A percentile compares a stretch with the other conserved stretches of the same genome.
phyloP scores from a whole-genome alignment of 371 early-diverging fungal genomes.

The Syncephalastrum sp. region DNA sequence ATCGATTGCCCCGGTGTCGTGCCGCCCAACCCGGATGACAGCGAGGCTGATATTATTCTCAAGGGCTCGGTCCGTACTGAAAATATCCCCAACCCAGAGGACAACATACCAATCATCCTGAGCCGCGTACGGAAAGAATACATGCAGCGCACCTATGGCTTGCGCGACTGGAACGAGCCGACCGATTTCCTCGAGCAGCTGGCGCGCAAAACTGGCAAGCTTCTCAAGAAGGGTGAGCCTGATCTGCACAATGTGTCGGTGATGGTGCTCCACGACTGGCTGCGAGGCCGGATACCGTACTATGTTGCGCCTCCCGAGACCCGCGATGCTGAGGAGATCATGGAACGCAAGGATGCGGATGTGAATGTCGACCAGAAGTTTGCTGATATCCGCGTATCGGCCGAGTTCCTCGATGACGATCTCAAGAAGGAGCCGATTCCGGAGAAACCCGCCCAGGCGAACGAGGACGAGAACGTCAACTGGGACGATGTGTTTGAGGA shows the following conservation, averaged over 20 bases:
- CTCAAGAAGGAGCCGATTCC: constrained; percentile 58
- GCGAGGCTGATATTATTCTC: constrained; percentile 95
- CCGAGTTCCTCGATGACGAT: constrained; percentile 78
- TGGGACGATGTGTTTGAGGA: constrained; percentile 91
- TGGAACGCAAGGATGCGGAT: constrained; percentile 37
- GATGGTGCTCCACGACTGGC: constrained; percentile 99
- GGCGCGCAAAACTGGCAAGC: constrained; percentile 88
- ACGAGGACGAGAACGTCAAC: constrained; percentile 56
- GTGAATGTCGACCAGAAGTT: constrained; percentile 78
- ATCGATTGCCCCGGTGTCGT: constrained; percentile 99
- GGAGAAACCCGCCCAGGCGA: constrained; percentile 48
- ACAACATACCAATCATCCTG: constrained; percentile 88
- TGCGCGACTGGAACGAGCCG: constrained; percentile 81
- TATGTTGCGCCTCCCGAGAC: constrained; percentile 83
- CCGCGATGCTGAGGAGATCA: constrained; percentile 20
- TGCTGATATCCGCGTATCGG: constrained; percentile 77
- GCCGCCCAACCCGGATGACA: constrained; percentile 82
- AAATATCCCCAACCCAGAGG: constrained; percentile 92
- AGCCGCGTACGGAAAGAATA: constrained; percentile 87
- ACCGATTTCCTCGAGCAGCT: constrained; percentile 92
- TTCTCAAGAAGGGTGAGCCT: constrained; percentile 97
- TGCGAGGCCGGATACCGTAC: constrained; percentile 98
- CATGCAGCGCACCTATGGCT: constrained; percentile 86
- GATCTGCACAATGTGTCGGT: constrained; percentile 93
- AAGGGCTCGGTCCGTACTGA: constrained; percentile 98